phyloP scores from a whole-genome alignment of 202 grass and related monocot species.

The Zoysia matrella region DNA sequence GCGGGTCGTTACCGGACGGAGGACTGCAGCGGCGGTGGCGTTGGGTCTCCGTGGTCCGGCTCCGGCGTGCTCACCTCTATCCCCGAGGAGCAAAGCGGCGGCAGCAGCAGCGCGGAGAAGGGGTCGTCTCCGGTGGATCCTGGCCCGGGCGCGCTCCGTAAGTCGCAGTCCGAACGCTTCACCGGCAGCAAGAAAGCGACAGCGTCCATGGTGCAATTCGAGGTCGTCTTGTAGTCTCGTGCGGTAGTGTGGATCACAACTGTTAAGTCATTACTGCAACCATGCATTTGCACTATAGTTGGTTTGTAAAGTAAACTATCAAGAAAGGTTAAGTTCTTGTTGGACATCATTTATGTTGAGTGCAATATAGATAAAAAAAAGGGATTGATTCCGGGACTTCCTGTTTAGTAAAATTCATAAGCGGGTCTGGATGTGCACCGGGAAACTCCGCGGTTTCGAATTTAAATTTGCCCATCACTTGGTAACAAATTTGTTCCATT shows the following conservation, averaged over 20 bases:
- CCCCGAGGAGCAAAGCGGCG: slow-evolving; percentile 48
- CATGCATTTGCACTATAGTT: too few species aligned
- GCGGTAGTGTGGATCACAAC: too few species aligned
- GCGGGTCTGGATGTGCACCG: neutral
- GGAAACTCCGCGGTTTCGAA: neutral
- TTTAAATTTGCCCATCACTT: neutral
- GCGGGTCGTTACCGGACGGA: slow-evolving; percentile 3
- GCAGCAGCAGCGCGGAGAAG: slow-evolving; percentile 39
- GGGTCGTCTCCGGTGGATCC: slow-evolving; percentile 1
- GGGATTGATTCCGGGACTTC: too few species aligned
- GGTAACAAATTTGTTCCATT: neutral
- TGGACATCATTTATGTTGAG: too few species aligned
- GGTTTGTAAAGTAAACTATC: slow-evolving; percentile 6
- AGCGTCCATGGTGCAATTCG: slow-evolving; percentile 40
- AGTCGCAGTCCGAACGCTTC: slow-evolving; percentile 55
- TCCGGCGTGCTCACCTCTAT: slow-evolving; percentile 55
- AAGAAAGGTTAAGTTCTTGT: neutral
- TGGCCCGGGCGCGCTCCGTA: slow-evolving; percentile 29
- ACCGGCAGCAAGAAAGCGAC: slow-evolving; percentile 43
- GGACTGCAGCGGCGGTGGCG: neutral
- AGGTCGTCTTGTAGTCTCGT: slow-evolving; percentile 46
- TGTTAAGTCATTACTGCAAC: neutral
- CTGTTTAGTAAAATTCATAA: too few species aligned
- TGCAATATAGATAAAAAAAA: too few species aligned
- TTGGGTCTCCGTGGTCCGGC: slow-evolving; percentile 54